These are phyloP conservation scores for Daedalea quercina DNA, from an alignment of 768 basidiomycete species.

Conservation along the genomic window DNA sequence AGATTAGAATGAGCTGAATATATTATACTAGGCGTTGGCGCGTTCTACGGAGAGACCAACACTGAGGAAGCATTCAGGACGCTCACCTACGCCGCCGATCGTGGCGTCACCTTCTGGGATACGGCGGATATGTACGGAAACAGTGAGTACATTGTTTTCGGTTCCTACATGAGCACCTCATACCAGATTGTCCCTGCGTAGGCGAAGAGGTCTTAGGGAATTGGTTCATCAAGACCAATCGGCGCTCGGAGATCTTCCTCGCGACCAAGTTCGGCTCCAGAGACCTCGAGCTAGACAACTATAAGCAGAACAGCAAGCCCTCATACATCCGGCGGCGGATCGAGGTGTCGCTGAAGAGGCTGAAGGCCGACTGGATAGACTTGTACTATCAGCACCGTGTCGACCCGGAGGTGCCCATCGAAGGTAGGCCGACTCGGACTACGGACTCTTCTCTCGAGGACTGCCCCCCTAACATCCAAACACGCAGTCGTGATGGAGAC, in stretches of 20 bases:
- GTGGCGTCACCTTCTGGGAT: conserved; percentile 42
- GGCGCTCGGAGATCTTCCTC: conserved; percentile 47
- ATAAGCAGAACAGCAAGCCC: conserved; percentile 28
- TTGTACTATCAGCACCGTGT: conserved; percentile 33
- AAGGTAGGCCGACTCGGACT: conserved; percentile 11
- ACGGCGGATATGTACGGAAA: conserved; percentile 37
- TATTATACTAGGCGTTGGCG: not conserved
- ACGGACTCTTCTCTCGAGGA: not conserved
- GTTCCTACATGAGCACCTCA: not conserved
- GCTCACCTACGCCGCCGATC: conserved; percentile 34
- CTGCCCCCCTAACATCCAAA: not conserved
- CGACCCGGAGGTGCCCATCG: conserved; percentile 19
- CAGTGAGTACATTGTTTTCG: conserved; percentile 5
- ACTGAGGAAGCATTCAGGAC: conserved; percentile 16
- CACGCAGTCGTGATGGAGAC: not conserved
- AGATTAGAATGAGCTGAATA: not conserved
- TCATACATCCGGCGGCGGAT: conserved; percentile 33
- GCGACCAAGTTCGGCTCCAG: conserved; percentile 49
- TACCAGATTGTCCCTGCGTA: not conserved
- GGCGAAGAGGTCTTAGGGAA: not conserved
- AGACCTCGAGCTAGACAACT: conserved; percentile 14
- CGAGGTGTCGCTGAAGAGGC: conserved; percentile 31
- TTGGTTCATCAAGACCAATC: conserved; percentile 47
- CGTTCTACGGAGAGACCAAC: not conserved
- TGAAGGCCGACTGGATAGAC: conserved; percentile 30